These are phyloP conservation scores for Gremmenia infestans DNA, from an alignment of 2,329 filamentous ascomycete genomes.

Conservation along the genomic window DNA sequence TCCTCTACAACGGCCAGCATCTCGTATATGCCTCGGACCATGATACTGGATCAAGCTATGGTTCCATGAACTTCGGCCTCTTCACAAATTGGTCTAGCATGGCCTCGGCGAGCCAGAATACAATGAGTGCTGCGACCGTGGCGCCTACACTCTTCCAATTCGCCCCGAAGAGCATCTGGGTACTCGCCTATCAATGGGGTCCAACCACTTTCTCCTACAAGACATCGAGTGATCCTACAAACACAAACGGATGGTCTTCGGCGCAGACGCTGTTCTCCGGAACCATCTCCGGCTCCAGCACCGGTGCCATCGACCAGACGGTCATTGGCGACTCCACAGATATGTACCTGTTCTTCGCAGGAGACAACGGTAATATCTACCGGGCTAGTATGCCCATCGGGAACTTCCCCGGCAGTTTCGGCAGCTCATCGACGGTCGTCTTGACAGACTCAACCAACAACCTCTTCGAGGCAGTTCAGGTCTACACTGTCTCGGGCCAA, in stretches of 20 bases:
- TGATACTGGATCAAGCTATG: slow-evolving; percentile 41
- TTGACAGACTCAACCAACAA: slow-evolving; percentile 50
- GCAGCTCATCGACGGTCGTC: slow-evolving; percentile 43
- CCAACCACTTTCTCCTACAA: slow-evolving; percentile 53
- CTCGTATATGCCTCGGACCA: slow-evolving; percentile 55
- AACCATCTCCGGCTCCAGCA: slow-evolving; percentile 44
- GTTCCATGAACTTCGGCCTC: slow-evolving; percentile 54
- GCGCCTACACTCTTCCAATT: slow-evolving; percentile 63
- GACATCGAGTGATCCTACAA: slow-evolving; percentile 53
- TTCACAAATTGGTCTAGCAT: slow-evolving; percentile 51
- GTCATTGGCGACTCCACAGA: slow-evolving; percentile 55
- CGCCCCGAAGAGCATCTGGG: slow-evolving; percentile 54
- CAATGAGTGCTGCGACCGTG: slow-evolving; percentile 43
- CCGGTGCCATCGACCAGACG: slow-evolving; percentile 57
- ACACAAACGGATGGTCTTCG: slow-evolving; percentile 52
- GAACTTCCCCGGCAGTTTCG: slow-evolving; percentile 58
- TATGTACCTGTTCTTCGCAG: slow-evolving; percentile 65
- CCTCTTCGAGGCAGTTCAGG: slow-evolving; percentile 62
- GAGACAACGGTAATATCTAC: slow-evolving; percentile 64
- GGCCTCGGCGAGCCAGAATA: slow-evolving; percentile 46
- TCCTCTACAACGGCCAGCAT: slow-evolving; percentile 51
- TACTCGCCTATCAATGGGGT: slow-evolving; percentile 64
- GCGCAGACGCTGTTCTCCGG: slow-evolving; percentile 53
- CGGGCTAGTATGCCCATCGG: slow-evolving; percentile 56
- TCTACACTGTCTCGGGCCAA: slow-evolving; percentile 54